phyloP scores from a whole-genome alignment of 768 basidiomycete genomes.

The Suillus hirtellus region DNA sequence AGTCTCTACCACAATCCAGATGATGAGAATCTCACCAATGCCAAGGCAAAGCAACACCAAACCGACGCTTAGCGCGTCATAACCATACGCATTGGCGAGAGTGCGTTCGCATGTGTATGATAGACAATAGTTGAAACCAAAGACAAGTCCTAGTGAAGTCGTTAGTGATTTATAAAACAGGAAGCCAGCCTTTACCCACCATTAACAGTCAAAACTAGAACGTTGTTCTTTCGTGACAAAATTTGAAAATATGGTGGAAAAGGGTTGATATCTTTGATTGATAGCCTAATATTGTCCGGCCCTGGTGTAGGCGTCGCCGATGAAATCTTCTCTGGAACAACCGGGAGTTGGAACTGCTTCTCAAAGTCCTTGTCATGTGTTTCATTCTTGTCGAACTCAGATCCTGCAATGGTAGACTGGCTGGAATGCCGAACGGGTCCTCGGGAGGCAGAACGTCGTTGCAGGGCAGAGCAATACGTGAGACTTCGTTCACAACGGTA shows the following conservation, averaged over 20 bases:
- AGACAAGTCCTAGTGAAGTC: conserved; percentile 55
- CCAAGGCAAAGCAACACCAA: conserved; percentile 78
- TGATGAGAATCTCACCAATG: conserved; percentile 43
- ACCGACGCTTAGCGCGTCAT: conserved; percentile 70
- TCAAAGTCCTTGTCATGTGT: conserved; percentile 17
- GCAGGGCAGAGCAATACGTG: conserved; percentile 70
- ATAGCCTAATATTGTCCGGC: conserved; percentile 46
- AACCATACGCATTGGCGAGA: conserved; percentile 60
- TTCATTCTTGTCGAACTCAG: conserved; percentile 14
- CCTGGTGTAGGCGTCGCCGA: conserved; percentile 16
- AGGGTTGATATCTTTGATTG: conserved; percentile 75
- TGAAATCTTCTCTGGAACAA: conserved; percentile 24
- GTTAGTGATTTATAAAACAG: neutral
- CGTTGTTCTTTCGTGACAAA: conserved; percentile 63
- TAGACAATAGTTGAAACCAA: conserved; percentile 69
- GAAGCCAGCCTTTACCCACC: conserved; percentile 15
- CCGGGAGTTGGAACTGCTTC: conserved; percentile 24
- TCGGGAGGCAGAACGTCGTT: conserved; percentile 37
- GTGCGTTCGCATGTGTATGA: conserved; percentile 76
- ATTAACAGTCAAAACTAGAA: conserved; percentile 50
- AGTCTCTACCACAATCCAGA: neutral
- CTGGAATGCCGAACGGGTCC: conserved; percentile 24
- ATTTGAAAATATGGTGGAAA: conserved; percentile 60
- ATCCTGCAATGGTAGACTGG: conserved; percentile 19
- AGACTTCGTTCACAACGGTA: conserved; percentile 82